Evolutionary conservation across 73 alveolate species (phyloP).

Genomic region (Paramecium octaurelia): DNA sequence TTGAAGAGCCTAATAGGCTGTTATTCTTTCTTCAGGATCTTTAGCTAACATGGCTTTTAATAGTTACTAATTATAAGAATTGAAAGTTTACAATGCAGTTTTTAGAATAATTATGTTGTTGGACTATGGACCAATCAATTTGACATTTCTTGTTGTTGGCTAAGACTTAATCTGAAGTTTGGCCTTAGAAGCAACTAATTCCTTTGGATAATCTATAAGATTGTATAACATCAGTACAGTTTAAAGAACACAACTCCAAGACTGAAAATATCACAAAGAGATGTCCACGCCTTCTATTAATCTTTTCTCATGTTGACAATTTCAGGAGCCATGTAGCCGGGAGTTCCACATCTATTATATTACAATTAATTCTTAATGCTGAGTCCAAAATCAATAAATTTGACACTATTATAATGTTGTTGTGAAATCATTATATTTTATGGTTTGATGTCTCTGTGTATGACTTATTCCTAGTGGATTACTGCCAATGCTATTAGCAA

Average conservation of each 20-base stretch:
- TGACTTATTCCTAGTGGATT: conserved; percentile 67
- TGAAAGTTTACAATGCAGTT: neutral
- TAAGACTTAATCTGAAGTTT: neutral
- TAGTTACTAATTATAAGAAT: neutral
- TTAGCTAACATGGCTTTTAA: conserved; percentile 1
- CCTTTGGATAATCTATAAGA: neutral
- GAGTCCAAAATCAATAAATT: conserved; percentile 22
- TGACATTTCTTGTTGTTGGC: conserved; percentile 5
- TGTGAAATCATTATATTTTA: conserved; percentile 68
- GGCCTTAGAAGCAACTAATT: neutral
- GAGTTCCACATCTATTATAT: conserved; percentile 82
- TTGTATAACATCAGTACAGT: neutral
- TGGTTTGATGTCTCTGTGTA: conserved; percentile 77
- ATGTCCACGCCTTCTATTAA: conserved; percentile 16
- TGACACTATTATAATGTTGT: neutral
- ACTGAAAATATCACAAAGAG: conserved; percentile 29
- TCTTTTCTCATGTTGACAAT: conserved; percentile 70
- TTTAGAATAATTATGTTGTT: neutral
- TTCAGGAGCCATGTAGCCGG: conserved; percentile 91
- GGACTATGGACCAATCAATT: neutral
- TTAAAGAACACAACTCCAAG: conserved; percentile 33
- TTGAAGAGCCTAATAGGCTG: neutral
- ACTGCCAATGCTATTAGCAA: conserved; percentile 61
- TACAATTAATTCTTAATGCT: neutral
- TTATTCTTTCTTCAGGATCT: conserved; percentile 44